Evolutionary conservation across 345 rosid species (phyloP), one percentile per base, ranked within the genome.

Genomic region (Psidium guajava): DNA sequence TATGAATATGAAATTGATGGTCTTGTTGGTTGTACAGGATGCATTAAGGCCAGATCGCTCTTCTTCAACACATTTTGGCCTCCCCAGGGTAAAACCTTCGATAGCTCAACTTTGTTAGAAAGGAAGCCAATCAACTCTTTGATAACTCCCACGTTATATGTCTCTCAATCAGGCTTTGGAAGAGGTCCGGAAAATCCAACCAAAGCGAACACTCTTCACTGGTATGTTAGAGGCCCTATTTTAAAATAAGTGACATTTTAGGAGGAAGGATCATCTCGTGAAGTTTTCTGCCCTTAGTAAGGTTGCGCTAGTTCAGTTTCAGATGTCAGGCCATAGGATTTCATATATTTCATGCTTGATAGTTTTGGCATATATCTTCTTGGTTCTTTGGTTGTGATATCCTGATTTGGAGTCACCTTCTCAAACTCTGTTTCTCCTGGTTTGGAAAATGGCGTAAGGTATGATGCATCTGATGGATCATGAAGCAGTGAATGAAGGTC

Each of bases 391-490:
- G n/a, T 21, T 22, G 8, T 22, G 44, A 56, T 57, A 47, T 75
- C 80, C 36, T 69, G 80, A 18, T 69, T 36, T 53, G 42, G 42
- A 25, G 21, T 28, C 25, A 3, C 21, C 57, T 82, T 82, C 44
- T 54, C 24, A 36, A 36, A 36, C 7, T 69, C 80, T 36, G 54
- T 44, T n/a, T 84, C n/a, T 58, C 21, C 47, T 27, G 44, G 52
- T 82, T n/a, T 73, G 73, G 82, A 69, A 36, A 69, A 18, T 69
- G 47, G 47, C 13, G 80, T 36, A 36, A 95, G 98, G 98, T 86
- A 95, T 94, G 98, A 95, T 95, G 97, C 98, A 95, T 88, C 88
- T 95, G 89, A 97, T 95, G 98, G 98, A 96, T 90, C 98, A 95
- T 57, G 99, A 97, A 53, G 90, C 89, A 82, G 92, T 93, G 81